phyloP scores from a whole-genome alignment of 169 alveolate genomes.

The Cryptosporidium parvum region DNA sequence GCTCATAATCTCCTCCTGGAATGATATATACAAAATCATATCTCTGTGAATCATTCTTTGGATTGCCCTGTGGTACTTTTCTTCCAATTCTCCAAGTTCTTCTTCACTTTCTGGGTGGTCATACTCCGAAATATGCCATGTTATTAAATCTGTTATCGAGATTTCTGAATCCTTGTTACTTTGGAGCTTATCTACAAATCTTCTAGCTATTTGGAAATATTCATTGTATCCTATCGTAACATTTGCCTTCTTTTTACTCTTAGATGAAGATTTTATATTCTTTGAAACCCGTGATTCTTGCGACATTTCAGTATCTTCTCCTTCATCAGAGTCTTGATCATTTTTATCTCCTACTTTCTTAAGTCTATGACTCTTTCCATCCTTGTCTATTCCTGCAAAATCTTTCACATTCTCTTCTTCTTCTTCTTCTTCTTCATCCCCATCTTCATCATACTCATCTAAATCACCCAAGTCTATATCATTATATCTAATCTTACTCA shows the following conservation, averaged over 20 bases:
- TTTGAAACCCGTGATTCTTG: background rate
- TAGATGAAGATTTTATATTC: background rate
- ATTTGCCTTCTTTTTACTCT: slow-evolving; percentile 10
- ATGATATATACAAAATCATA: slow-evolving; percentile 62
- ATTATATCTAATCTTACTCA: slow-evolving; percentile 84
- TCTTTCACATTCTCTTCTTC: background rate
- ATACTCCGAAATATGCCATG: slow-evolving; percentile 67
- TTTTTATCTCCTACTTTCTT: background rate
- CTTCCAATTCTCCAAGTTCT: slow-evolving; percentile 49
- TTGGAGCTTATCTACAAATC: slow-evolving; percentile 29
- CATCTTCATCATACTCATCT: slow-evolving; percentile 36
- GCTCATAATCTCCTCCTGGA: slow-evolving; percentile 39
- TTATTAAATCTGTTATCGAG: slow-evolving; percentile 30
- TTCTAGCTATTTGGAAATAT: slow-evolving; percentile 63
- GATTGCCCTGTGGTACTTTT: slow-evolving; percentile 49
- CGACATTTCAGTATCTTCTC: background rate
- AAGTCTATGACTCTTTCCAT: background rate
- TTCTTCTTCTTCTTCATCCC: background rate
- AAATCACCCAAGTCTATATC: slow-evolving; percentile 83
- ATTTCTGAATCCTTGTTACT: slow-evolving; percentile 8
- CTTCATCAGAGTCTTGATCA: background rate
- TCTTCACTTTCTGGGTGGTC: slow-evolving; percentile 73
- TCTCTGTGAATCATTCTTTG: slow-evolving; percentile 67
- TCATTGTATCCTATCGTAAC: slow-evolving; percentile 49
- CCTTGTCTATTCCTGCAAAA: background rate